phyloP scores from a whole-genome alignment of 202 grass and related monocot species.

The Brachypodium distachyon region DNA sequence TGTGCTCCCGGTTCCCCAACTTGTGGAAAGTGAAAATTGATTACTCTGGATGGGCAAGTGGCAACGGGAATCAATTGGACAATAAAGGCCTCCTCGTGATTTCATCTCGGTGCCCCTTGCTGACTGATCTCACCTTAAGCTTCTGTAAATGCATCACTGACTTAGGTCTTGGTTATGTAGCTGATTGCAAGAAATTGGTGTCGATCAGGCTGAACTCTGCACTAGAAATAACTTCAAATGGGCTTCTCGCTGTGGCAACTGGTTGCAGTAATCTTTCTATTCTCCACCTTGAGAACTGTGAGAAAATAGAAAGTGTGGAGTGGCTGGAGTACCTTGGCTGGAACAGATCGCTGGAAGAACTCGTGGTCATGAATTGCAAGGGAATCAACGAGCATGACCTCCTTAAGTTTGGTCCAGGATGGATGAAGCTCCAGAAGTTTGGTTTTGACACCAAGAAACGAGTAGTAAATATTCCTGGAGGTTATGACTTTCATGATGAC shows the following conservation, averaged over 20 bases:
- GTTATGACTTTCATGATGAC: not conserved
- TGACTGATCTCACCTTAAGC: constrained; percentile 34
- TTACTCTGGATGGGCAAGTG: constrained; percentile 34
- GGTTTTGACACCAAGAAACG: too few relatives aligned
- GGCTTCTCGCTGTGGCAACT: constrained; percentile 41
- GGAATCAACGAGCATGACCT: constrained; percentile 44
- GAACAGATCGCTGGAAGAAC: not conserved
- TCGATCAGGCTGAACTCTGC: constrained; percentile 42
- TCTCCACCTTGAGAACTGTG: constrained; percentile 42
- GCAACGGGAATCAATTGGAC: constrained; percentile 29
- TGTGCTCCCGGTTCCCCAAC: constrained; percentile 38
- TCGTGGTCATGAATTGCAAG: constrained; percentile 29
- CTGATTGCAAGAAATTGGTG: constrained; percentile 17
- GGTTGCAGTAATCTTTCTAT: constrained; percentile 49
- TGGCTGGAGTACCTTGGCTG: constrained; percentile 43
- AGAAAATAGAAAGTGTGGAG: constrained; percentile 27
- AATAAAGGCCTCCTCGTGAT: constrained; percentile 9
- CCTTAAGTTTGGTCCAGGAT: not conserved
- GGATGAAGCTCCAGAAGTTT: too few relatives aligned
- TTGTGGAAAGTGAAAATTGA: constrained; percentile 43
- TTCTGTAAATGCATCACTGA: constrained; percentile 27
- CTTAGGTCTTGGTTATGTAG: constrained; percentile 31
- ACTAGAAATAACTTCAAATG: constrained; percentile 27
- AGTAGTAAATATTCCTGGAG: too few relatives aligned
- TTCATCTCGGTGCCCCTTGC: constrained; percentile 20